These are phyloP conservation scores for Saprolegnia diclina DNA, from an alignment of 352 stramenopile species.

Conservation along the genomic window DNA sequence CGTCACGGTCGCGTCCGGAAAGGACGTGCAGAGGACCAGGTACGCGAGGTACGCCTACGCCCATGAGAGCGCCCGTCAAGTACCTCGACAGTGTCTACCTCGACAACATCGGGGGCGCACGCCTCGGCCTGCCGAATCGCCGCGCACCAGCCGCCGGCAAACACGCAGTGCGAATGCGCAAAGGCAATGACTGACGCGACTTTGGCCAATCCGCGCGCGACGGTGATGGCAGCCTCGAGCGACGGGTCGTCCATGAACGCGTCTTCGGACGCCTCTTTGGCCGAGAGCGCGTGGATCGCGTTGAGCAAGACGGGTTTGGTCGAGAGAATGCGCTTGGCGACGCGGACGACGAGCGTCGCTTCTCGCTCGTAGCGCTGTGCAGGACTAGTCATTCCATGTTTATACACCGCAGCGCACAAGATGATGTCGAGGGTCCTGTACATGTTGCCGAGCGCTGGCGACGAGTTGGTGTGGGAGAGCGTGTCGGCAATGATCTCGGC, in stretches of 20 bases:
- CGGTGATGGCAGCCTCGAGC: slow-evolving; percentile 45
- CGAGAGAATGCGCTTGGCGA: slow-evolving; percentile 7
- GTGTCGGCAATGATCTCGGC: slow-evolving; percentile 26
- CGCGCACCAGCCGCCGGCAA: slow-evolving; percentile 17
- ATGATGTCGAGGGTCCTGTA: background rate
- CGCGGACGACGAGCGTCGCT: slow-evolving; percentile 6
- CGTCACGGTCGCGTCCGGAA: slow-evolving; percentile 43
- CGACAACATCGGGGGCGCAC: background rate
- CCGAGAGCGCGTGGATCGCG: background rate
- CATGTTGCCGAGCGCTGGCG: slow-evolving; percentile 14
- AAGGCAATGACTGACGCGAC: slow-evolving; percentile 17
- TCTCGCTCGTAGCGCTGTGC: background rate
- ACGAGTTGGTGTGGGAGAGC: slow-evolving; percentile 19
- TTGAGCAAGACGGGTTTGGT: slow-evolving; percentile 1
- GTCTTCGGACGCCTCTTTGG: background rate
- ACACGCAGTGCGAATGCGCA: slow-evolving; percentile 18
- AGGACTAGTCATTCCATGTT: slow-evolving; percentile 5
- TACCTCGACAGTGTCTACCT: slow-evolving; percentile 16
- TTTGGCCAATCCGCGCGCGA: slow-evolving; percentile 35
- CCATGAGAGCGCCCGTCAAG: background rate
- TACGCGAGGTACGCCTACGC: slow-evolving; percentile 36
- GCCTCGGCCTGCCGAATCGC: slow-evolving; percentile 4
- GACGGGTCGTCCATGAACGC: slow-evolving; percentile 40
- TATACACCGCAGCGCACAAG: background rate
- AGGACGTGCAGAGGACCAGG: slow-evolving; percentile 56